Base-by-base conservation (phyloP, 2,329 filamentous ascomycete genomes). In the Xylariaceae sp. region DNA sequence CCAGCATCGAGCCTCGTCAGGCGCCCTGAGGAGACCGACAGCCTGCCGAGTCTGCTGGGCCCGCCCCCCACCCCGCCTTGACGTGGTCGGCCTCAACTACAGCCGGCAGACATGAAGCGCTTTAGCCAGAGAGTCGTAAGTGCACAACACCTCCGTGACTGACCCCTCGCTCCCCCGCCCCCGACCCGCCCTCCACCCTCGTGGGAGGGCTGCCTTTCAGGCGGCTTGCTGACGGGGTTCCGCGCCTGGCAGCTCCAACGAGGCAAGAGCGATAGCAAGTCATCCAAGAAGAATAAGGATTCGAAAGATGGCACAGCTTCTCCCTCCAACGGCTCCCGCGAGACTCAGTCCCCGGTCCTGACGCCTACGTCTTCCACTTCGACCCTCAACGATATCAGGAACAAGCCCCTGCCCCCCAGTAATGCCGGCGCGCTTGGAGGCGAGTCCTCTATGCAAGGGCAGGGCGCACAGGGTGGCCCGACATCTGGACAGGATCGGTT, bases 51-150 rank as follows among this genome's bases (percentile, higher is more conserved):
- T n/a, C n/a, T n/a, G n/a, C n/a, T n/a, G n/a, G n/a, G n/a, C n/a
- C n/a, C n/a, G n/a, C n/a, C n/a, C n/a, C n/a, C 43, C 44, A 51
- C 50, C 50, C 50, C 48, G 38, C 49, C 40, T 39, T 41, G 40
- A 47, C 35, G 38, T 43, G 12, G 46, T 46, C 45, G 49, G 50
- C 40, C 33, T 40, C 44, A 47, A 45, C 50, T n/a, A n/a, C n/a
- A n/a, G n/a, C n/a, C 47, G 49, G 44, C 48, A 29, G 54, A 74
- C 65, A 95, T 96, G 90, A 95, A 94, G 72, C 84, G 87, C 62
- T 94, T 96, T 66, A 84, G 88, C 67, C 87, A 94, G 73, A 86
- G 85, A 83, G 88, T 95, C 73, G 88, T 94, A 78, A 45, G 39
- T 47, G 31, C 32, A 10, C 19, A 23, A 13, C 25, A 28, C 23